Evolutionary conservation across 148 eudicot species (phyloP).

Genomic region (Polygonum maritimum): DNA sequence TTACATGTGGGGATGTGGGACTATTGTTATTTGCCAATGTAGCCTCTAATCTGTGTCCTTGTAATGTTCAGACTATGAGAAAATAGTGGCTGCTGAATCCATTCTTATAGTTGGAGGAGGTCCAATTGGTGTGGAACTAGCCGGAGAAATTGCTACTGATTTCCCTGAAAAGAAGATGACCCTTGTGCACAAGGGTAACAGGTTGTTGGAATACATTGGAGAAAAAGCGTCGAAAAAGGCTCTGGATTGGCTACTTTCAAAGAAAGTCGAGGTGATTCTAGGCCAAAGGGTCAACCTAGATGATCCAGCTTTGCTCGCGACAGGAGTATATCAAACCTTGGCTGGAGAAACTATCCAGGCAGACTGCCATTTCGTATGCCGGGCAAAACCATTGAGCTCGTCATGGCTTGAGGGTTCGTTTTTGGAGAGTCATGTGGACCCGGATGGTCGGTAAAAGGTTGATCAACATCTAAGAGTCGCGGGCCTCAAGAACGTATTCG

Average conservation of each 20-base stretch:
- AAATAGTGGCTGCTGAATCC: slow-evolving; percentile 27
- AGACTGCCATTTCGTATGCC: too few relatives aligned
- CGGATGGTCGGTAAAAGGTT: slow-evolving; percentile 30
- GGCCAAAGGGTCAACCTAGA: slow-evolving; percentile 24
- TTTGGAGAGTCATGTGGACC: slow-evolving; percentile 17
- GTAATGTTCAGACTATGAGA: slow-evolving; percentile 23
- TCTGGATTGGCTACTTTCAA: slow-evolving; percentile 36
- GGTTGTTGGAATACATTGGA: slow-evolving; percentile 46
- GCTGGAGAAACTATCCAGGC: too few relatives aligned
- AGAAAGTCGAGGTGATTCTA: slow-evolving; percentile 40
- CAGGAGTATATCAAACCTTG: too few relatives aligned
- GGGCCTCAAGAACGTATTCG: slow-evolving; percentile 37
- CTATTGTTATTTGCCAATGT: too few relatives aligned
- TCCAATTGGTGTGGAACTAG: slow-evolving; percentile 56
- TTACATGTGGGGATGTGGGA: too few relatives aligned
- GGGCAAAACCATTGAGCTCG: slow-evolving; percentile 28
- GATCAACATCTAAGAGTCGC: slow-evolving; percentile 40
- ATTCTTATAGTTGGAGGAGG: slow-evolving; percentile 54
- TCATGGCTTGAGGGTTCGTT: slow-evolving; percentile 25
- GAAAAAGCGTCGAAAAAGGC: slow-evolving; percentile 32
- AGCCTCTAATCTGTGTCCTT: too few relatives aligned
- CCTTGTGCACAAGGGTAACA: slow-evolving; percentile 40
- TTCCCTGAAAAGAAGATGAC: slow-evolving; percentile 45
- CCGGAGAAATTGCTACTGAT: slow-evolving; percentile 39
- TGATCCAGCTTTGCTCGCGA: too few relatives aligned